Conservation (phyloP, 148 eudicot genomes). For the Hydrangea macrophylla region DNA sequence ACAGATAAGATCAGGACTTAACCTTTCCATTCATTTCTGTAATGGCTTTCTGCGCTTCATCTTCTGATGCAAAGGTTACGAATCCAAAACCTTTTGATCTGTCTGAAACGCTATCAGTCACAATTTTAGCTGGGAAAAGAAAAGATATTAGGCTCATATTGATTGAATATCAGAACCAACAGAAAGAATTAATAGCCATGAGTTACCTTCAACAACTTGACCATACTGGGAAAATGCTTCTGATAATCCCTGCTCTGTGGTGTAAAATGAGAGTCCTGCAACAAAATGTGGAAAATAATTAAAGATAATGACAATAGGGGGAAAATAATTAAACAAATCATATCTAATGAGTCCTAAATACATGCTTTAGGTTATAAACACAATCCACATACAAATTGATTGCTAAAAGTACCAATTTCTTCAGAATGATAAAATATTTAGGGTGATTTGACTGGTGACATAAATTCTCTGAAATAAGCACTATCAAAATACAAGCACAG, state of each 20-base stretch:
- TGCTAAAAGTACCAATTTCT: too few relatives aligned
- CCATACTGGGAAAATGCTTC: slow-evolving; percentile 79
- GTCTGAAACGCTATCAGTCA: slow-evolving; percentile 62
- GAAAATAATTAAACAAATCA: too few relatives aligned
- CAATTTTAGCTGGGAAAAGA: slow-evolving; percentile 54
- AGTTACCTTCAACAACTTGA: slow-evolving; percentile 63
- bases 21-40: slow-evolving; percentile 76
- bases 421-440: too few relatives aligned
- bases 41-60: slow-evolving; percentile 69
- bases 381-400: too few relatives aligned
- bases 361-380: too few relatives aligned
- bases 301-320: neutral
- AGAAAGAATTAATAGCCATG: too few relatives aligned
- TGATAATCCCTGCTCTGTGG: slow-evolving; percentile 59
- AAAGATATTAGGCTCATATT: slow-evolving; percentile 16
- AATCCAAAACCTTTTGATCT: slow-evolving; percentile 89
- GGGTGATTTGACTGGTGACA: too few relatives aligned
- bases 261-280: slow-evolving; percentile 70
- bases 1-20: too few relatives aligned
- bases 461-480: too few relatives aligned
- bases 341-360: too few relatives aligned
- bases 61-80: slow-evolving; percentile 73
- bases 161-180: neutral
- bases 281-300: neutral
- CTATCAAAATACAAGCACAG: too few relatives aligned